These are phyloP conservation scores for Fusarium nurragi DNA, from an alignment of 2,329 filamentous ascomycete species.

Conservation along the genomic window DNA sequence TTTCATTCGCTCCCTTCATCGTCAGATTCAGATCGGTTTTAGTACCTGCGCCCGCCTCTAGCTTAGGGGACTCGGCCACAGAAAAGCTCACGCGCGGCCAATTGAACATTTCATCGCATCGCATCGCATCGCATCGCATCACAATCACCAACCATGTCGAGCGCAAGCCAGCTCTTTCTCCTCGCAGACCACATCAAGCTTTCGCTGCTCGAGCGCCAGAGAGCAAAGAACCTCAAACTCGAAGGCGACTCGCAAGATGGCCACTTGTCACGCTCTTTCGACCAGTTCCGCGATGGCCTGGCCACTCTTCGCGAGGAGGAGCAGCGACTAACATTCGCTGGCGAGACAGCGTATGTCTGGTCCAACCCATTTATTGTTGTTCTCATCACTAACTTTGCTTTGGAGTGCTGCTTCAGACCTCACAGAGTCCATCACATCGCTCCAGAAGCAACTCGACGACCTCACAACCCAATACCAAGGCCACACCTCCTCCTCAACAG, in stretches of 20 bases:
- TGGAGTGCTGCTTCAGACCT: slow-evolving; percentile 60
- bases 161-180: slow-evolving; percentile 82
- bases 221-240: slow-evolving; percentile 82
- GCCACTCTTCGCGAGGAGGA: slow-evolving; percentile 72
- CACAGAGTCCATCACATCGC: slow-evolving; percentile 70
- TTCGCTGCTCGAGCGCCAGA: slow-evolving; percentile 89
- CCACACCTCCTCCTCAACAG: slow-evolving; percentile 61
- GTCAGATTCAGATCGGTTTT: background rate
- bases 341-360: slow-evolving; percentile 67
- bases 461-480: slow-evolving; percentile 84
- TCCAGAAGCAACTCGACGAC: slow-evolving; percentile 79
- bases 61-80: background rate
- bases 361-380: background rate
- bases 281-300: slow-evolving; percentile 85
- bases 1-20: background rate
- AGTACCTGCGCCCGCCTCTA: background rate
- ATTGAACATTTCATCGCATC: slow-evolving; percentile 1
- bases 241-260: slow-evolving; percentile 84
- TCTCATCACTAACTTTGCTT: background rate
- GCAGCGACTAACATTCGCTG: slow-evolving; percentile 69
- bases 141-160: slow-evolving; percentile 50
- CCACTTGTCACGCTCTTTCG: slow-evolving; percentile 87
- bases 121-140: background rate
- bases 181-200: slow-evolving; percentile 97
- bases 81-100: background rate